Conservation (phyloP, 345 rosid species). For the Arabidopsis suecica region DNA sequence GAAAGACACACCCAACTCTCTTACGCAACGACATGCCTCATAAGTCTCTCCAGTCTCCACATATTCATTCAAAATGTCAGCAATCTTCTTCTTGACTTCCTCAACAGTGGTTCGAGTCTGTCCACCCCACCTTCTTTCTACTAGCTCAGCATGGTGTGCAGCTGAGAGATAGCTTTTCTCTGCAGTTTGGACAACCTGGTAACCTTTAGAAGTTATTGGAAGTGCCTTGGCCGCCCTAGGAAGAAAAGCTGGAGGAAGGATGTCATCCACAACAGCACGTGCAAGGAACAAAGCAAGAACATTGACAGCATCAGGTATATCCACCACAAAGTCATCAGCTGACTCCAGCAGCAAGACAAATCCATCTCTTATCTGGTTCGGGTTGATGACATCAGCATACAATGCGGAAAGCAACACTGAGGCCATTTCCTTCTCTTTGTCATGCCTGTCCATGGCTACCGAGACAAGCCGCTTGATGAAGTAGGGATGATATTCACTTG, state of each 20-base stretch:
- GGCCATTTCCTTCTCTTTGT: slow-evolving; percentile 97
- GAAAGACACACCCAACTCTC: slow-evolving; percentile 84
- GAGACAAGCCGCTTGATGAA: slow-evolving; percentile 86
- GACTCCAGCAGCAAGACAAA: slow-evolving; percentile 91
- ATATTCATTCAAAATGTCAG: slow-evolving; percentile 77
- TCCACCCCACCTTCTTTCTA: slow-evolving; percentile 97
- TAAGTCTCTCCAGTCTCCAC: slow-evolving; percentile 76
- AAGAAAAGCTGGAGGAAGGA: slow-evolving; percentile 86
- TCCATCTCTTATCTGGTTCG: slow-evolving; percentile 82
- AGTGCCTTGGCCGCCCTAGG: slow-evolving; percentile 80
- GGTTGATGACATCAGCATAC: slow-evolving; percentile 83
- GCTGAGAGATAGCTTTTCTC: slow-evolving; percentile 92
- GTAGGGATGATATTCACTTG: slow-evolving; percentile 80
- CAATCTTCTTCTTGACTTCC: slow-evolving; percentile 84
- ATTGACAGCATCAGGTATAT: slow-evolving; percentile 78
- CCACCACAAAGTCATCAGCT: slow-evolving; percentile 88
- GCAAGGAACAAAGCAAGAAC: slow-evolving; percentile 82
- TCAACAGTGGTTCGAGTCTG: slow-evolving; percentile 81
- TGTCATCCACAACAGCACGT: slow-evolving; percentile 91
- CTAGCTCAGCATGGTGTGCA: slow-evolving; percentile 91
- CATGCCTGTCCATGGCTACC: slow-evolving; percentile 93
- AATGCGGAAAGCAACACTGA: slow-evolving; percentile 82
- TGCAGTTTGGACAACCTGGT: slow-evolving; percentile 78
- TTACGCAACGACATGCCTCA: slow-evolving; percentile 87
- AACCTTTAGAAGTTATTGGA: slow-evolving; percentile 75